Conservation (phyloP, 2,329 filamentous ascomycete species). For the Diaporthe sp. region DNA sequence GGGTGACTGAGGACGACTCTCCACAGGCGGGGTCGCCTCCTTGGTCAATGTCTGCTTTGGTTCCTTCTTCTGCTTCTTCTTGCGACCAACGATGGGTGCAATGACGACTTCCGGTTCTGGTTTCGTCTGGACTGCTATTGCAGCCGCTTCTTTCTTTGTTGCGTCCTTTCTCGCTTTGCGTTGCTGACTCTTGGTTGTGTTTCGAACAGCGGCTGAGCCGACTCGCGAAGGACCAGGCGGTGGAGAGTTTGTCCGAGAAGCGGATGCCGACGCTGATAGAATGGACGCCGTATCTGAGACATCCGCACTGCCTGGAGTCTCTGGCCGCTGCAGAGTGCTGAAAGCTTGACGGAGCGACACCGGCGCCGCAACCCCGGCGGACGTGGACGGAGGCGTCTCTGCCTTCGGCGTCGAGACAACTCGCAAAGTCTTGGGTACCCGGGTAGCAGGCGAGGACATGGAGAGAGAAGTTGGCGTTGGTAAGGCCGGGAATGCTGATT, state of each 20-base stretch:
- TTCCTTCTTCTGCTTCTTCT: constrained; percentile 89
- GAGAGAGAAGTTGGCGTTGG: constrained; percentile 62
- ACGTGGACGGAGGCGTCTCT: constrained; percentile 62
- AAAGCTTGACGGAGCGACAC: constrained; percentile 61
- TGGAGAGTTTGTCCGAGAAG: constrained; percentile 79
- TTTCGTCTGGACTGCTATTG: constrained; percentile 62
- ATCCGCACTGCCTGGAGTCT: constrained; percentile 78
- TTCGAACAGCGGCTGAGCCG: constrained; percentile 76
- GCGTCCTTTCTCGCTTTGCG: constrained; percentile 81
- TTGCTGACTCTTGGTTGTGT: constrained; percentile 82
- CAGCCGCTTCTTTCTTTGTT: constrained; percentile 72
- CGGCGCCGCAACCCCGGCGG: constrained; percentile 49
- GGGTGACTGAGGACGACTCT: constrained; percentile 37
- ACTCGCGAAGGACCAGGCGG: constrained; percentile 69
- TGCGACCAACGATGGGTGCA: constrained; percentile 82
- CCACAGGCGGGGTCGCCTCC: constrained; percentile 33
- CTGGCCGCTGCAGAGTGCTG: constrained; percentile 66
- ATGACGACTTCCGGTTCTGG: constrained; percentile 68
- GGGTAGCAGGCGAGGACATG: constrained; percentile 65
- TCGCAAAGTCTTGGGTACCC: constrained; percentile 75
- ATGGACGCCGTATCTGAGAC: constrained; percentile 83
- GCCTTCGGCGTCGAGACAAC: constrained; percentile 76
- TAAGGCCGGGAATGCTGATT: constrained; percentile 65
- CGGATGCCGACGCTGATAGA: constrained; percentile 77
- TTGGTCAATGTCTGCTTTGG: constrained; percentile 54